phyloP scores from a whole-genome alignment of 495 filamentous ascomycete genomes.

The Staphylotrichum tortipilum region DNA sequence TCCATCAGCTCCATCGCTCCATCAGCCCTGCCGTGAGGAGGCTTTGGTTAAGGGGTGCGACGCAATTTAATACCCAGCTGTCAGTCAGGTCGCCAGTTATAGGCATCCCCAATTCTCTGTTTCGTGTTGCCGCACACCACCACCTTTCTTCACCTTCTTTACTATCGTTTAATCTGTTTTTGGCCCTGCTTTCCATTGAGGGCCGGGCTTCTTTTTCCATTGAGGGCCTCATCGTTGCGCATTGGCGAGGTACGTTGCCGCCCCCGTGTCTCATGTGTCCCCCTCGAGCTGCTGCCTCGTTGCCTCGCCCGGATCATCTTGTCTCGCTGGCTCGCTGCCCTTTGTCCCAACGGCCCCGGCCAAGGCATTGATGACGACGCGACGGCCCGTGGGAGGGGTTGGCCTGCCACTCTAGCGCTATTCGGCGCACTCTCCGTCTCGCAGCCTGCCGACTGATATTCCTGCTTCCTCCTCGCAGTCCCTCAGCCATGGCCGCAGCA shows the following conservation, averaged over 20 bases:
- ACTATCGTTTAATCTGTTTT: constrained; percentile 16
- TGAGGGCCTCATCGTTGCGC: background rate
- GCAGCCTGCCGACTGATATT: background rate
- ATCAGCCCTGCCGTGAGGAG: constrained; percentile 11
- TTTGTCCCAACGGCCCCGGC: too few species aligned
- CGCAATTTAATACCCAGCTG: constrained; percentile 13
- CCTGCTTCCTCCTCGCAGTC: background rate
- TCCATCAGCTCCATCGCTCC: background rate
- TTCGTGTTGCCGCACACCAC: background rate
- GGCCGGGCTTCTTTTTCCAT: background rate
- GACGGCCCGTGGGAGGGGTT: too few species aligned
- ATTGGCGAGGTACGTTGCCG: constrained; percentile 9
- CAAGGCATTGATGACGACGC: too few species aligned
- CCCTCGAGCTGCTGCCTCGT: too few species aligned
- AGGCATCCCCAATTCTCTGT: background rate
- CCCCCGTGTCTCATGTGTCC: too few species aligned
- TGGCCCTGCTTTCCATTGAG: constrained; percentile 7
- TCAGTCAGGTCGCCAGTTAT: too few species aligned
- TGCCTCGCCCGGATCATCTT: too few species aligned
- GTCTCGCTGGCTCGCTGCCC: too few species aligned
- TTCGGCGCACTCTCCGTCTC: background rate
- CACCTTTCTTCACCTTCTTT: constrained; percentile 8
- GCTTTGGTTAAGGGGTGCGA: constrained; percentile 16
- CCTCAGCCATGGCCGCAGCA: constrained; percentile 28
- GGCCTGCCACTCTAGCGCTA: background rate